Base-by-base conservation (phyloP, 2,329 filamentous ascomycete genomes). In the Cryoendolithus antarcticus region DNA sequence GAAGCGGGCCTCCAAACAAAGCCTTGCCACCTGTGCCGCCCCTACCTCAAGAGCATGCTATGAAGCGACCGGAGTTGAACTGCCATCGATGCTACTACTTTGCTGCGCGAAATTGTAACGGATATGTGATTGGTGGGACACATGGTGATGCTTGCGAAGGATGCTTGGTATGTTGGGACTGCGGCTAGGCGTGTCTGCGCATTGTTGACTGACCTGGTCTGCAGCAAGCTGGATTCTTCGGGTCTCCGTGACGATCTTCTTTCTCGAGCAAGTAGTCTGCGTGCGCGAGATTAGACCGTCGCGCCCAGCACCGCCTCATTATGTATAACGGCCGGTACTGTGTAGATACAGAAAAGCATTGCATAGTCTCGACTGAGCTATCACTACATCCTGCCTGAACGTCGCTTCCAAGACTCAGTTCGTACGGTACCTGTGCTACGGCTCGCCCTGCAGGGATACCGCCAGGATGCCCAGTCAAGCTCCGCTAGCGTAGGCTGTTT, bases 61-160 rank as follows among this genome's bases (percentile, higher is more conserved):
- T 21, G 28, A 41, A 29, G 19, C 15, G 42, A 8, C 43, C 48
- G n/a, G 56, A 59, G 34, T 41, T 59, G 9, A 54, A 44, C 30
- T 60, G 54, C 37, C 51, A 53, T 32, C 52, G 50, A n/a, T 60
- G 57, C 48, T 59, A 60, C 43, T 60, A 60, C 49, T 58, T 51
- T 42, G 51, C 49, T 12, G 55, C 57, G 21, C 48, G 57, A 19
- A 54, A 58, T 39, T 60, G 57, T 45, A 53, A 57, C 32, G 57
- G 57, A 15, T 60, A 51, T 45, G 55, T 59, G 13, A 48, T 60
- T 34, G 54, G 54, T 9, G 56, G 57, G 12, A 43, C 47, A 11
- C 42, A 47, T 19, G 55, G 56, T 6, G 56, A 59, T 41, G 51
- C 57, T 9, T 60, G 57, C 34, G 57, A 60, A 40, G 48, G 44